These are phyloP conservation scores for Pythium sukuiense DNA, from an alignment of 352 stramenopile species.

Conservation along the genomic window DNA sequence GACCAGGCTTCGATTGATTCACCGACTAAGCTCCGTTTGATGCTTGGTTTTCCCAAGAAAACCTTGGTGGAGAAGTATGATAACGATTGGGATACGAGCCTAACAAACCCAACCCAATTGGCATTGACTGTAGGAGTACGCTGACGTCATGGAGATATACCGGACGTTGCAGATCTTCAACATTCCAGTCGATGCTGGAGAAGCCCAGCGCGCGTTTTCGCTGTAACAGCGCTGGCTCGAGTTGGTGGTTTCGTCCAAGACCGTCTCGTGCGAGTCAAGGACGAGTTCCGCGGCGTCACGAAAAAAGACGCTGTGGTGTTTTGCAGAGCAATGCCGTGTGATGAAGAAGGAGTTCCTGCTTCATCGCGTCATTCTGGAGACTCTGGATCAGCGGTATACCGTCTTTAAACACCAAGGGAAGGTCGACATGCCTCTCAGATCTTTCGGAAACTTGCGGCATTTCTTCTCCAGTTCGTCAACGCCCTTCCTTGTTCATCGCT, in stretches of 20 bases:
- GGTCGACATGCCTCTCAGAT: constrained; percentile 88
- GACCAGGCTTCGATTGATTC: too few relatives aligned
- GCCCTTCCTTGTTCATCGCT: constrained; percentile 89
- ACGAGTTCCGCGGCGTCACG: constrained; percentile 94
- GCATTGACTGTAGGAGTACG: constrained; percentile 91
- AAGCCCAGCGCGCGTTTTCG: constrained; percentile 70
- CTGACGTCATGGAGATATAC: constrained; percentile 93
- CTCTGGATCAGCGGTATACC: constrained; percentile 94
- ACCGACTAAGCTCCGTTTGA: too few relatives aligned
- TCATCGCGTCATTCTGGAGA: constrained; percentile 94
- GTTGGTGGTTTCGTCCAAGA: constrained; percentile 86
- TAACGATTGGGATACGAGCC: too few relatives aligned
- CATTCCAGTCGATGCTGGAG: constrained; percentile 68
- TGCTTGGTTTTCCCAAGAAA: too few relatives aligned
- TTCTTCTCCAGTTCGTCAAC: constrained; percentile 93
- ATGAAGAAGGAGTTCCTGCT: constrained; percentile 91
- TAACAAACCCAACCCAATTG: too few relatives aligned
- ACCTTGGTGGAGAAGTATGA: too few relatives aligned
- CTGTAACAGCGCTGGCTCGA: constrained; percentile 85
- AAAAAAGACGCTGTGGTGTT: constrained; percentile 89
- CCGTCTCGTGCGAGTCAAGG: constrained; percentile 93
- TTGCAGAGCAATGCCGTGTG: constrained; percentile 82
- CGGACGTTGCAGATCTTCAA: constrained; percentile 81
- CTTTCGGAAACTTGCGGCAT: constrained; percentile 90
- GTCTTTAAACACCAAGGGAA: constrained; percentile 92